Conservation (phyloP, 2,329 filamentous ascomycete genomes). For the Alternaria sp. region DNA sequence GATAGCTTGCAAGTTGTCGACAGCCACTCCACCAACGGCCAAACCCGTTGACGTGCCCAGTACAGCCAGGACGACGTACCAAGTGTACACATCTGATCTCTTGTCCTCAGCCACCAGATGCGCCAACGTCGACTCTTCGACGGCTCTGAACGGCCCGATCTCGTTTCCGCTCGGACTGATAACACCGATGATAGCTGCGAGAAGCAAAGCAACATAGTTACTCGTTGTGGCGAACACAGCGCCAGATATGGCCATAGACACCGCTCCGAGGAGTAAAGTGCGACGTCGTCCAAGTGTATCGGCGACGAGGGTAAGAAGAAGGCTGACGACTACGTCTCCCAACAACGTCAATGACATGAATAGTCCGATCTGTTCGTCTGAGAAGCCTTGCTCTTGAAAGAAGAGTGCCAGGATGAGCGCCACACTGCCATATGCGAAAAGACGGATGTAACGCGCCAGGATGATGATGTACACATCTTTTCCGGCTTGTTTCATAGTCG, state of each 20-base stretch:
- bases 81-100: conserved; percentile 50
- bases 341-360: conserved; percentile 54
- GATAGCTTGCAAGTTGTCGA: conserved; percentile 41
- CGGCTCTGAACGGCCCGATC: conserved; percentile 52
- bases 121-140: conserved; percentile 51
- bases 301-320: conserved; percentile 50
- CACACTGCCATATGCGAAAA: conserved; percentile 49
- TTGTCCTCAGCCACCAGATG: conserved; percentile 42
- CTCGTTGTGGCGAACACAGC: conserved; percentile 45
- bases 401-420: conserved; percentile 50
- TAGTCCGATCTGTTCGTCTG: conserved; percentile 49
- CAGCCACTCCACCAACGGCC: conserved; percentile 48
- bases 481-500: conserved; percentile 36
- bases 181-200: conserved; percentile 50
- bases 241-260: conserved; percentile 48
- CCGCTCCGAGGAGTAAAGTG: conserved; percentile 45
- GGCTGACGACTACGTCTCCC: conserved; percentile 48
- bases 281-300: conserved; percentile 46
- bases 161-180: conserved; percentile 52
- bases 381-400: conserved; percentile 45
- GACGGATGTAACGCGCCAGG: conserved; percentile 46
- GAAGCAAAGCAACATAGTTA: conserved; percentile 43
- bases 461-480: conserved; percentile 48
- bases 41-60: conserved; percentile 48
- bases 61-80: conserved; percentile 52